phyloP scores from a whole-genome alignment of 2,329 filamentous ascomycete genomes.

The Calonectria crousiana region DNA sequence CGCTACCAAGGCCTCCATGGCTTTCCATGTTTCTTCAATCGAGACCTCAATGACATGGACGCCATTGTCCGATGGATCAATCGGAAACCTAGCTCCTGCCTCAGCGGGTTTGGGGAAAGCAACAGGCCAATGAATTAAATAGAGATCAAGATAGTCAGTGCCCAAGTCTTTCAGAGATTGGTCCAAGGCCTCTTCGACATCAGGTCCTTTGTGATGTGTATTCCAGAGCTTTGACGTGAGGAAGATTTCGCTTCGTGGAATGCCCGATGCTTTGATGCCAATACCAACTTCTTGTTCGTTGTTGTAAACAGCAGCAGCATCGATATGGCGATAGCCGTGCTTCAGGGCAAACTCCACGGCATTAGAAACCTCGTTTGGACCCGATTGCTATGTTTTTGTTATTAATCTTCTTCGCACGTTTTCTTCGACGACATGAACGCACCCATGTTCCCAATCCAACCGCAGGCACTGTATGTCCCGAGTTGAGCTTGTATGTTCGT shows the following conservation, averaged over 20 bases:
- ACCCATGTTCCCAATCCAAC: constrained; percentile 52
- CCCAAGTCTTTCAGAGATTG: constrained; percentile 60
- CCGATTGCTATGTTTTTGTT: constrained; percentile 15
- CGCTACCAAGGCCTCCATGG: constrained; percentile 53
- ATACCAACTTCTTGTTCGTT: constrained; percentile 56
- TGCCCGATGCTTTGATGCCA: constrained; percentile 49
- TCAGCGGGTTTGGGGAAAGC: constrained; percentile 56
- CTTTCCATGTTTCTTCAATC: constrained; percentile 68
- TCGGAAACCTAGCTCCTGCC: constrained; percentile 47
- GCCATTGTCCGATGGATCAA: constrained; percentile 58
- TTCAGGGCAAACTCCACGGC: constrained; percentile 56
- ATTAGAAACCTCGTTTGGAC: constrained; percentile 65
- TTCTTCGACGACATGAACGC: constrained; percentile 1
- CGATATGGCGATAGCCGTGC: constrained; percentile 58
- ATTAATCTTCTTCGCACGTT: neutral
- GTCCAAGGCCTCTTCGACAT: constrained; percentile 60
- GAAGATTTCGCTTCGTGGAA: constrained; percentile 54
- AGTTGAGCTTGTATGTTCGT: constrained; percentile 46
- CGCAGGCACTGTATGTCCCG: constrained; percentile 47
- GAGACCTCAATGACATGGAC: constrained; percentile 39
- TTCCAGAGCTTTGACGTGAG: constrained; percentile 72
- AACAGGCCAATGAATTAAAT: constrained; percentile 62
- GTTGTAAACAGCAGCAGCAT: constrained; percentile 59
- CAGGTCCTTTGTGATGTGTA: constrained; percentile 59
- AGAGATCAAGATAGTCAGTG: constrained; percentile 64